Conservation (phyloP, 2,329 filamentous ascomycete genomes). For the Pochonia chlamydosporia region DNA sequence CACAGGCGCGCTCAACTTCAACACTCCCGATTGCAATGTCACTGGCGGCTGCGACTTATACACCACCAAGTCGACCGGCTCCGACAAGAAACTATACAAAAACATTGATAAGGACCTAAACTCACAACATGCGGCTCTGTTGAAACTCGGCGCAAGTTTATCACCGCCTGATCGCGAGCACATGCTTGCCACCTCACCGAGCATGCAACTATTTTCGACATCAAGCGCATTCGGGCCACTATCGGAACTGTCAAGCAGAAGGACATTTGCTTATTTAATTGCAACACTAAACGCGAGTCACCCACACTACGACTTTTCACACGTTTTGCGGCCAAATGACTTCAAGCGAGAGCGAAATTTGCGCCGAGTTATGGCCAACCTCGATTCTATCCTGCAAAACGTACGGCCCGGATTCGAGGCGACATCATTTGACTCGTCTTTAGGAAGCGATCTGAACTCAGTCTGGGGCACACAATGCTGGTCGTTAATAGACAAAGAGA, state of each 20-base stretch:
- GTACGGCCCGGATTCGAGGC: slow-evolving; percentile 61
- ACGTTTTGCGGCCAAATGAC: slow-evolving; percentile 81
- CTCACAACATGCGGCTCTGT: slow-evolving; percentile 81
- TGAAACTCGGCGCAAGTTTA: slow-evolving; percentile 80
- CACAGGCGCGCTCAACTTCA: slow-evolving; percentile 90
- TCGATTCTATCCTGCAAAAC: slow-evolving; percentile 84
- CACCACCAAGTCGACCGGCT: slow-evolving; percentile 91
- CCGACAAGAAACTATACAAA: slow-evolving; percentile 96
- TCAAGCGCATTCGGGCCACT: slow-evolving; percentile 90
- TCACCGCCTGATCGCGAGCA: slow-evolving; percentile 75
- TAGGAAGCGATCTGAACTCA: slow-evolving; percentile 44
- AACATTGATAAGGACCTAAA: slow-evolving; percentile 89
- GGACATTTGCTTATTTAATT: slow-evolving; percentile 93
- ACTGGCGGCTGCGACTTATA: slow-evolving; percentile 94
- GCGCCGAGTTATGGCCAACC: slow-evolving; percentile 74
- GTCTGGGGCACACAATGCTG: slow-evolving; percentile 89
- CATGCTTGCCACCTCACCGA: slow-evolving; percentile 61
- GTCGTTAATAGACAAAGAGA: slow-evolving; percentile 88
- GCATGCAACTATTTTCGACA: slow-evolving; percentile 57
- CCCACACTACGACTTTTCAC: slow-evolving; percentile 87
- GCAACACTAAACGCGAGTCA: slow-evolving; percentile 95
- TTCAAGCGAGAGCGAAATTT: slow-evolving; percentile 81
- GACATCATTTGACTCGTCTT: slow-evolving; percentile 34
- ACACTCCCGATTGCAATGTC: slow-evolving; percentile 86
- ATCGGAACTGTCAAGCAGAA: slow-evolving; percentile 79